Evolutionary conservation across 306 rosid genomes (phyloP).

Genomic region (Malus sieversii): DNA sequence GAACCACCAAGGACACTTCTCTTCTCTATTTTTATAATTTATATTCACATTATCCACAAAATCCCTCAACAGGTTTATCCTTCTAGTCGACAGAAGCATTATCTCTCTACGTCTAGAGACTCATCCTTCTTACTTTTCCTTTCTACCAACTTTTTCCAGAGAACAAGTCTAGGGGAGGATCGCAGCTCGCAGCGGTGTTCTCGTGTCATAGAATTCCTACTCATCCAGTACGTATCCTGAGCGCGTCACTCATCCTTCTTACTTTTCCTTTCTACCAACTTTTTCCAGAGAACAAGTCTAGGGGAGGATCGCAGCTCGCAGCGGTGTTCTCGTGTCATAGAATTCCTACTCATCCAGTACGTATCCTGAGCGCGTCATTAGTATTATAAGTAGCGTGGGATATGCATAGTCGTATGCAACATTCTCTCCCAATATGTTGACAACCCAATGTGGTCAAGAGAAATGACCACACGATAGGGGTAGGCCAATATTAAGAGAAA

Average conservation of each 20-base stretch:
- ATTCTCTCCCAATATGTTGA: not conserved
- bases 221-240: too few species aligned
- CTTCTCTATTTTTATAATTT: not conserved
- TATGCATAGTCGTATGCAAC: too few species aligned
- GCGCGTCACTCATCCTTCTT: not conserved
- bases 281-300: not conserved
- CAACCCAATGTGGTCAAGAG: not conserved
- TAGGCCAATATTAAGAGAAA: too few species aligned
- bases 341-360: too few species aligned
- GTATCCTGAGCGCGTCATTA: too few species aligned
- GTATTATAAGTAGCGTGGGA: too few species aligned
- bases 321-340: not conserved
- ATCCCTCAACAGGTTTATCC: not conserved
- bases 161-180: not conserved
- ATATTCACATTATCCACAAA: not conserved
- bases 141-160: not conserved
- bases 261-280: not conserved
- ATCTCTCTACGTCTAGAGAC: not conserved
- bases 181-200: not conserved
- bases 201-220: not conserved
- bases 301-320: not conserved
- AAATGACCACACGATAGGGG: not conserved
- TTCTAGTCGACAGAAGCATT: not conserved
- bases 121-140: not conserved
- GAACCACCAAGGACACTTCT: not conserved